Evolutionary conservation across 108 stramenopile species (phyloP), one percentile per base, ranked within the genome.

Genomic region (Skeletonema tropicum): DNA sequence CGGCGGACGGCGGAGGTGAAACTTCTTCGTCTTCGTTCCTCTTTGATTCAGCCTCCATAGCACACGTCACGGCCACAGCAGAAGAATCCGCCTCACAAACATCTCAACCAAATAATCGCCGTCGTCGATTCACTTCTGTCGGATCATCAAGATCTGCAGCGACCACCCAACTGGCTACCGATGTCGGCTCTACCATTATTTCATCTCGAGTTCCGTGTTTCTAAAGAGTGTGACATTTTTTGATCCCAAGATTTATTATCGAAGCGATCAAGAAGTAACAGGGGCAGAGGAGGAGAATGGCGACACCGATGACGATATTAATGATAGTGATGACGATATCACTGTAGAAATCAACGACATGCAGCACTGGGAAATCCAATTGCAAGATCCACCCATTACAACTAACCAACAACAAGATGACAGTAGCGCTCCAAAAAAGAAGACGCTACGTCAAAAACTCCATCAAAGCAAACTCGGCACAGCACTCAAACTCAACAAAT

Each of bases 171-270:
- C 60, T 86, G 29, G 85, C 85, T 6, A 60, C 76, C 26, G 69
- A 52, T 38, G 77, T 83, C 19, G 85, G 85, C 0, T 79, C 82
- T 12, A 74, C 71, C 9, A 69, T 86, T 4, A 68, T 66, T 46
- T 38, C 8, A 29, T 57, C 80, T 6, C 60, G 66, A 13, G 68
- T 79, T 62, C 76, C 85, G n/a, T n/a, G 12, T 86, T 74, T 66
- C 35, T 79, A 30, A 59, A 64, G 10, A 59, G 66, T 33, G 33
- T 82, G 7, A 83, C 85, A 17, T 86, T 82, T 49, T 67, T 57
- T 21, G 36, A 49, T 21, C 58, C 48, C 5, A 52, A 64, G 32
- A 21, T 38, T 41, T 57, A 57, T 38, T 29, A 60, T 64, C 26
- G 60, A n/a, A 26, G 57, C 8, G 66, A 32, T 0, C 32, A 3